Evolutionary conservation across 352 stramenopile species (phyloP).

Genomic region (Phytopythium montanum): DNA sequence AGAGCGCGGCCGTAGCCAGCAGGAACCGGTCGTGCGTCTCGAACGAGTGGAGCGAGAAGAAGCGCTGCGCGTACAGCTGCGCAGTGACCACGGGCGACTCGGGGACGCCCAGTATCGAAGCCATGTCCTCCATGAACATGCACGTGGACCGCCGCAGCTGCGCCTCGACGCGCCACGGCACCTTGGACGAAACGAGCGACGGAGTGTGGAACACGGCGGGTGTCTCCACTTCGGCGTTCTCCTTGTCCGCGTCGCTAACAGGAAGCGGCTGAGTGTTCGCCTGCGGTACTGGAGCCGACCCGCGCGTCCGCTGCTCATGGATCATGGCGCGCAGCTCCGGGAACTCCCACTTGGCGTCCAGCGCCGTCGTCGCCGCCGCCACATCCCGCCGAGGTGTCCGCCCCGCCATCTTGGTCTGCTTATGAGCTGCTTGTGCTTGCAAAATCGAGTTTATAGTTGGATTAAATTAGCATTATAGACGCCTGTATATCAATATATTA

Average conservation of each 20-base stretch:
- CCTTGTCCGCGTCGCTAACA: slow-evolving; percentile 19
- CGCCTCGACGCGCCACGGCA: slow-evolving; percentile 53
- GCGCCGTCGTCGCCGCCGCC: neutral
- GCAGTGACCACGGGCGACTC: slow-evolving; percentile 46
- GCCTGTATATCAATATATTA: neutral
- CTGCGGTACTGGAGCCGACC: neutral
- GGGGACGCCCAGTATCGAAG: slow-evolving; percentile 55
- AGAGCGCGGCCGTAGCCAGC: slow-evolving; percentile 69
- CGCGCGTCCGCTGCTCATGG: slow-evolving; percentile 5
- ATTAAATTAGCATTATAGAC: neutral
- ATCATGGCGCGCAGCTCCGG: slow-evolving; percentile 37
- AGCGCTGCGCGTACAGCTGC: slow-evolving; percentile 69
- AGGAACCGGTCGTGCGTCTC: slow-evolving; percentile 76
- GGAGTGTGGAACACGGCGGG: slow-evolving; percentile 33
- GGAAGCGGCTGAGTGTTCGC: neutral
- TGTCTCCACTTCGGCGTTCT: slow-evolving; percentile 10
- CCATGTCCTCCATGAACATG: slow-evolving; percentile 65
- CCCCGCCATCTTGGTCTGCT: slow-evolving; percentile 13
- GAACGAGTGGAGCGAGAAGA: slow-evolving; percentile 81
- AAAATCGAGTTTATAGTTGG: neutral
- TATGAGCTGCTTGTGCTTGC: neutral
- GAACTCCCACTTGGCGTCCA: slow-evolving; percentile 39
- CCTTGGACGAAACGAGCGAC: slow-evolving; percentile 35
- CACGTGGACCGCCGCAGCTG: slow-evolving; percentile 66
- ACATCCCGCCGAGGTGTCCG: slow-evolving; percentile 7